Base-by-base conservation (phyloP, 2,329 filamentous ascomycete species). In the Xylogone sp. region DNA sequence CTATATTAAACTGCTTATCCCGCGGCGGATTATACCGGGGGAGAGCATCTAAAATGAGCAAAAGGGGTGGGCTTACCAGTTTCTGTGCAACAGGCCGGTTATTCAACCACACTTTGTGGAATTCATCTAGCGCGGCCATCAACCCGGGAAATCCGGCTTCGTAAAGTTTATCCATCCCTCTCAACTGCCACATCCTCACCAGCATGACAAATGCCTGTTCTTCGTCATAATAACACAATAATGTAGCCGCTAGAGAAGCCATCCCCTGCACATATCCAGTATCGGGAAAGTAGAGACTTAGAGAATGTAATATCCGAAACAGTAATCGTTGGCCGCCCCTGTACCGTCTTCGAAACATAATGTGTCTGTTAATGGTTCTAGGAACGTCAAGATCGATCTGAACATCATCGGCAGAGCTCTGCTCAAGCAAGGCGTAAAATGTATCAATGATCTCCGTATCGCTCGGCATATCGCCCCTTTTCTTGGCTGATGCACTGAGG, bases 321-420 rank as follows among this genome's bases (percentile, higher is more conserved):
- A 99, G 76, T 13, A 97, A 75, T 43, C 94, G 83, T 69, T 99
- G 93, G 1, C 93, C 94, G 54, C 94, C 94, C 21, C 90, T 83
- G 71, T 99, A 99, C 47, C 94, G 82, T 56, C 84, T 81, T 44
- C 94, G 84, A 67, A 99, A 99, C 93, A 99, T 97, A 68, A 99
- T 93, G 71, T 99, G 94, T 56, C 88, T 84, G 68, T 84, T 95
- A 68, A 99, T 96, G 3, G 94, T 97, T 49, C 94, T 82, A 1
- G 94, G 94, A 18, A 99, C 94, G 68, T 99, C 94, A 43, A 97
- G 83, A 68, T 99, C 94, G 62, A 99, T 99, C 71, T 99, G 94
- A 20, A 93, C 85, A 68, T 99, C 94, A 65, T 99, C 94, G 1
- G 90, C 85, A 2, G 88, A 96, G 50, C 83, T 83, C 53, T 84